Base-by-base conservation (phyloP, 2,329 filamentous ascomycete genomes). In the Fusarium poae region DNA sequence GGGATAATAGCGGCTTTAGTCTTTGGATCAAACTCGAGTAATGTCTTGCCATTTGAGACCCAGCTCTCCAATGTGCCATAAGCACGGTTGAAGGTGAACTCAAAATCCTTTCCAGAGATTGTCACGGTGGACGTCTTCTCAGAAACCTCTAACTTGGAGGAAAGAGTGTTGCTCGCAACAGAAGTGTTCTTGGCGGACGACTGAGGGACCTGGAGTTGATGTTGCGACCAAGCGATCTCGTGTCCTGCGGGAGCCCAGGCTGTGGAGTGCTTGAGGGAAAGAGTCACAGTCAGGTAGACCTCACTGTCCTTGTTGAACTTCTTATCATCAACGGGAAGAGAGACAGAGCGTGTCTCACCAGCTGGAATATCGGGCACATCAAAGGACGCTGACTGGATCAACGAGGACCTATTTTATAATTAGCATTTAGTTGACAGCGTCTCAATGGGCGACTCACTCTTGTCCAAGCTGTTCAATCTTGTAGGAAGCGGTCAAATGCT, bases 201-300 rank as follows among this genome's bases (percentile, higher is more conserved):
- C 9, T 49, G 52, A 27, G 51, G 65, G 2, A 37, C 40, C 11
- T 67, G 65, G 5, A 85, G 74, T 12, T 81, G 80, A 43, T 80
- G 77, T 61, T 89, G 85, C 46, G 79, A 79, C 83, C 85, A 88
- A 5, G 86, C 85, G 25, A 89, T 77, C 65, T 87, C 86, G 62
- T 89, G 85, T 0, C 84, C 82, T 2, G 79, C 72, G 0, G 83
- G 72, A 32, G 85, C 83, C 88, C 88, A 91, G 0, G 77, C 65
- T 0, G 82, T 81, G 6, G 79, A 69, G 53, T 80, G 68, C 59
- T 80, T 79, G 29, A 84, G 79, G 6, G 75, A 72, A 57, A 88
- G 78, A 3, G 78, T 79, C 30, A 87, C 70, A 3, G 80, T 82
- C 35, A 88, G 70, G 69, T 82, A 85, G 3, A 79, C 77, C 56